These are phyloP conservation scores for Chaetoceros muelleri DNA, from an alignment of 108 stramenopile species.

Conservation along the genomic window DNA sequence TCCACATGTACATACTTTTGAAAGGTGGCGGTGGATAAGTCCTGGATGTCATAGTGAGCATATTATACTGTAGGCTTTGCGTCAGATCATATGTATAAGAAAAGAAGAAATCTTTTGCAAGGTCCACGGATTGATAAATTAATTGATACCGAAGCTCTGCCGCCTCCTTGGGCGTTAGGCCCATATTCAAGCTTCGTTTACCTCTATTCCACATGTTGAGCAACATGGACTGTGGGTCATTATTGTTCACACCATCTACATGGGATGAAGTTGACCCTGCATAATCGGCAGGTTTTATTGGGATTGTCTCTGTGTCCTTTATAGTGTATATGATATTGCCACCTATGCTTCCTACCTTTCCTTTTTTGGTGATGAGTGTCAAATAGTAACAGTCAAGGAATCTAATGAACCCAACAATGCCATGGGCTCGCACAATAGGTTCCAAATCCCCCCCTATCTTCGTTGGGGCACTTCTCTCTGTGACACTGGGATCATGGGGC, in stretches of 20 bases:
- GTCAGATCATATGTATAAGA: slow-evolving; percentile 94
- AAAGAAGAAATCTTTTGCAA: slow-evolving; percentile 96
- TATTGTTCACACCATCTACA: slow-evolving; percentile 3
- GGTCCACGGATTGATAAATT: slow-evolving; percentile 92
- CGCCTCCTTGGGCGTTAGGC: slow-evolving; percentile 74
- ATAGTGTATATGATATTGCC: slow-evolving; percentile 95
- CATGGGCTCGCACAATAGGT: slow-evolving; percentile 79
- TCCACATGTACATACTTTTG: slow-evolving; percentile 97
- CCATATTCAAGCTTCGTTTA: slow-evolving; percentile 72
- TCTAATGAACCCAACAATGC: slow-evolving; percentile 87
- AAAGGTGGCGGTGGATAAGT: slow-evolving; percentile 77
- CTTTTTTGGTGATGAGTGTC: slow-evolving; percentile 89
- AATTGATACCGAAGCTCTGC: slow-evolving; percentile 86
- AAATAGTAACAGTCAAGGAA: slow-evolving; percentile 97
- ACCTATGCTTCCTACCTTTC: slow-evolving; percentile 91
- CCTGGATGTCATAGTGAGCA: slow-evolving; percentile 63
- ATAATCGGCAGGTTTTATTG: slow-evolving; percentile 72
- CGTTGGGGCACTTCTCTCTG: background rate
- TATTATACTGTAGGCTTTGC: slow-evolving; percentile 88
- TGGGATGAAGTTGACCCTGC: background rate
- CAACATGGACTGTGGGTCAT: slow-evolving; percentile 70
- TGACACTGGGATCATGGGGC: background rate
- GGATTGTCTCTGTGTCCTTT: slow-evolving; percentile 81
- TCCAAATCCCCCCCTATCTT: slow-evolving; percentile 51
- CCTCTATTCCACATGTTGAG: slow-evolving; percentile 88